Percentiles rank a stretch among this genome's conserved stretches.
Evolutionary conservation across 83 land plant genomes (phyloP).

Genomic region (Diphasiastrum complanatum): DNA sequence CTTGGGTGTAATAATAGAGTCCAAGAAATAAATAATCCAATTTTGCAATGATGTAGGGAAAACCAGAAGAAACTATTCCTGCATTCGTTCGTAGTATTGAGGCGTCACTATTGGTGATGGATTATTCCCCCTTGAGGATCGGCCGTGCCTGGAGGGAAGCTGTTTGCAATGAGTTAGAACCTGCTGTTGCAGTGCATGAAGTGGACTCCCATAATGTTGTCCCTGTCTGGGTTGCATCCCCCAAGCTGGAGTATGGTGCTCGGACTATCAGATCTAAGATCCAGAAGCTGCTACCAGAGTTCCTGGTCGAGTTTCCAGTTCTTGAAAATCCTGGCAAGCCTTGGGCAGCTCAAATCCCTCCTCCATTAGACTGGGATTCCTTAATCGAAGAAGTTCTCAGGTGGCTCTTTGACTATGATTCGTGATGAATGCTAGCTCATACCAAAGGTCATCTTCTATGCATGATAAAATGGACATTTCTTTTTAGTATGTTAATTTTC

Average conservation of each 20-base stretch:
- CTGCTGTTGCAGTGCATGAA: constrained; percentile 54
- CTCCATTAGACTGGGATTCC: constrained; percentile 62
- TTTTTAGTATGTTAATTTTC: too few species aligned
- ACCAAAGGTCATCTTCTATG: background rate
- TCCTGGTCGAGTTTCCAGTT: constrained; percentile 64
- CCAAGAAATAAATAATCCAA: too few species aligned
- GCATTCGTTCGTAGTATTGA: constrained; percentile 39
- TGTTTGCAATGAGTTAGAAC: constrained; percentile 42
- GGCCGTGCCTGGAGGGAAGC: constrained; percentile 52
- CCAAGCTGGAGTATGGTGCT: constrained; percentile 79
- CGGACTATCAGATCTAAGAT: constrained; percentile 79
- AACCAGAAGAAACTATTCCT: constrained; percentile 73
- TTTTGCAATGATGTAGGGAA: constrained; percentile 61
- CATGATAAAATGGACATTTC: too few species aligned
- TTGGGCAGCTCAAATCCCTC: constrained; percentile 39
- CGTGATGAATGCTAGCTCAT: too few species aligned
- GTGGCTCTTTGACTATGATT: constrained; percentile 26
- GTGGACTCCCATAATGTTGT: constrained; percentile 97
- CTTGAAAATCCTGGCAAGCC: constrained; percentile 25
- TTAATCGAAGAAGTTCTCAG: constrained; percentile 57
- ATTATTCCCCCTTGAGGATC: constrained; percentile 73
- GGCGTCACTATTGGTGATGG: constrained; percentile 76
- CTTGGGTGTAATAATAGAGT: too few species aligned
- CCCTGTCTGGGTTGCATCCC: constrained; percentile 86
- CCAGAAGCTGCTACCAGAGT: constrained; percentile 67